A percentile compares a stretch with the other conserved stretches of the same genome.
These are phyloP conservation scores for Phytophthora litchii DNA, from an alignment of 352 stramenopile species.

Conservation along the genomic window DNA sequence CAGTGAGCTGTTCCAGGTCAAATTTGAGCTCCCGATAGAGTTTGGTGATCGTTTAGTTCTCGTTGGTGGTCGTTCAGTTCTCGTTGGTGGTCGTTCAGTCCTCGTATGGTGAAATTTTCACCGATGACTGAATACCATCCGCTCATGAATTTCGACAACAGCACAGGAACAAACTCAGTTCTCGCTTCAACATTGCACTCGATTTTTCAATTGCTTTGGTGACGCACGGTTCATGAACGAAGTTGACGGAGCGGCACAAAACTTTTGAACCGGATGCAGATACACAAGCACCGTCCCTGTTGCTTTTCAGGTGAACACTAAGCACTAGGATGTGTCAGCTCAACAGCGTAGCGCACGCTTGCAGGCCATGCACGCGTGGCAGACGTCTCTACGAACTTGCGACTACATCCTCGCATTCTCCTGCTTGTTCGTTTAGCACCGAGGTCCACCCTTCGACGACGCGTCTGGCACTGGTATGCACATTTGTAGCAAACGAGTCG, in stretches of 20 bases:
- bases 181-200: neutral
- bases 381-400: constrained; percentile 25
- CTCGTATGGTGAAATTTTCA: neutral
- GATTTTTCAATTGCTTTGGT: constrained; percentile 5
- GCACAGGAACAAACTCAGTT: neutral
- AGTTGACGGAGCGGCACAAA: neutral
- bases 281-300: constrained; percentile 12
- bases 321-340: constrained; percentile 21
- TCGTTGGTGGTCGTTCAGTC: no score
- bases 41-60: no score
- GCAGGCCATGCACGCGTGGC: constrained; percentile 2
- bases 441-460: constrained; percentile 18
- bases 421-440: constrained; percentile 23
- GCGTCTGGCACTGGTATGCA: neutral
- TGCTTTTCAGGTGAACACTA: constrained; percentile 15
- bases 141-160: neutral
- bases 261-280: constrained; percentile 2
- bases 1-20: no score
- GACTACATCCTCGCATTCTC: constrained; percentile 20
- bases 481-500: constrained; percentile 19
- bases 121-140: neutral
- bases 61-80: no score
- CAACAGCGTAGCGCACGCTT: constrained; percentile 6
- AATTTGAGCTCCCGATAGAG: no score
- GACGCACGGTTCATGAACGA: constrained; percentile 8